These are phyloP conservation scores for Aspergillus sp. DNA, from an alignment of 2,329 filamentous ascomycete species.

Conservation along the genomic window DNA sequence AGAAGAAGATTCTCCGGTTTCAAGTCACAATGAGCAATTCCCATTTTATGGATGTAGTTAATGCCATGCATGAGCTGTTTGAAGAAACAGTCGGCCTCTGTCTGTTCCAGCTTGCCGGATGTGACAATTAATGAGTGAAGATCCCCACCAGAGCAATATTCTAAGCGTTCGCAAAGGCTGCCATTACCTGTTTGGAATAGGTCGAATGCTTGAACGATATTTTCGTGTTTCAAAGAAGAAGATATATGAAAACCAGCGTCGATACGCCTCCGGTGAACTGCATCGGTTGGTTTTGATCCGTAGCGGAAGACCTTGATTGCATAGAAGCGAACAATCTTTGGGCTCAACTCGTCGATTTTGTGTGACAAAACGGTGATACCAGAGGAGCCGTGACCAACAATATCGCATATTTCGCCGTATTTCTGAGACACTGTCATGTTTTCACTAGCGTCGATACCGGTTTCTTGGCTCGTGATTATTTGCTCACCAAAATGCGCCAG, in stretches of 20 bases:
- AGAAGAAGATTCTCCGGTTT: conserved; percentile 58
- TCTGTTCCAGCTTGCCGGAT: conserved; percentile 65
- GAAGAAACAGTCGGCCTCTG: conserved; percentile 87
- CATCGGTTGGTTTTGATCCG: conserved; percentile 71
- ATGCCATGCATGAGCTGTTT: conserved; percentile 93
- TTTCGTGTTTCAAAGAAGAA: conserved; percentile 80
- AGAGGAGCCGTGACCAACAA: conserved; percentile 80
- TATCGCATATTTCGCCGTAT: conserved; percentile 2
- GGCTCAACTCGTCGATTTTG: conserved; percentile 44
- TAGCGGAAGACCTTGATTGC: conserved; percentile 65
- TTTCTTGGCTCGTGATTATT: background rate
- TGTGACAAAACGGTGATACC: conserved; percentile 86
- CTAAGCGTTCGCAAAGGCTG: conserved; percentile 93
- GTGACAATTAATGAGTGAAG: conserved; percentile 79
- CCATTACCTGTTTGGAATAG: conserved; percentile 68
- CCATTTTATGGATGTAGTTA: conserved; percentile 91
- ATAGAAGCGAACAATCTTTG: conserved; percentile 48
- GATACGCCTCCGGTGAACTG: conserved; percentile 72
- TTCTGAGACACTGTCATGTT: conserved; percentile 3
- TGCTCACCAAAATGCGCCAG: background rate
- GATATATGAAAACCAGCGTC: conserved; percentile 92
- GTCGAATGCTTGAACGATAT: conserved; percentile 86
- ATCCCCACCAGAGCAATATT: conserved; percentile 85
- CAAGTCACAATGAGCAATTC: conserved; percentile 62
- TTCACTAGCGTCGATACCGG: background rate